A percentile compares a stretch with the other conserved stretches of the same genome.
phyloP scores from a whole-genome alignment of 2,329 filamentous ascomycete species.

The Aspergillus brunneoviolaceus region DNA sequence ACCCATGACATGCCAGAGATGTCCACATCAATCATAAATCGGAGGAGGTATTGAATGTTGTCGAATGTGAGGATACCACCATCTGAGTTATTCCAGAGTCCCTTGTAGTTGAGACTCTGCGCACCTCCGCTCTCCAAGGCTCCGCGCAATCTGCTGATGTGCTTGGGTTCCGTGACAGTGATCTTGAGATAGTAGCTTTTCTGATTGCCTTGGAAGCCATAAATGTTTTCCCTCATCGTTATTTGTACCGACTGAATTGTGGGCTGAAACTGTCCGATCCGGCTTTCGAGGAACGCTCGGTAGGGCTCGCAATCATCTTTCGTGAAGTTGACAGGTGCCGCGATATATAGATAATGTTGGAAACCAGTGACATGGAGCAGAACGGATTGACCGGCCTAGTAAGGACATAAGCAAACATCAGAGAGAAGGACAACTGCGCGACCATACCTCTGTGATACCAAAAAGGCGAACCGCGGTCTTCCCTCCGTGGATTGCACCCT shows the following conservation, averaged over 20 bases:
- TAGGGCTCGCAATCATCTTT: slow-evolving; percentile 75
- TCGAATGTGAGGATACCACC: slow-evolving; percentile 86
- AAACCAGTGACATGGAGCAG: slow-evolving; percentile 95
- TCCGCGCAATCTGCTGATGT: slow-evolving; percentile 72
- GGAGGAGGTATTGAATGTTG: slow-evolving; percentile 88
- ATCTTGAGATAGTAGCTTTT: slow-evolving; percentile 93
- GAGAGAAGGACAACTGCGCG: slow-evolving; percentile 9
- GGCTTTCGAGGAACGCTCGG: slow-evolving; percentile 75
- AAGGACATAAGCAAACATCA: slow-evolving; percentile 11
- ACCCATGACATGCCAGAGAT: slow-evolving; percentile 98
- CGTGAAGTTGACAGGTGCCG: slow-evolving; percentile 79
- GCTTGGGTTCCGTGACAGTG: slow-evolving; percentile 84
- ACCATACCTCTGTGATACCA: slow-evolving; percentile 74
- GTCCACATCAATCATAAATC: slow-evolving; percentile 97
- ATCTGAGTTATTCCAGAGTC: slow-evolving; percentile 73
- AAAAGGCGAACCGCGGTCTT: slow-evolving; percentile 84
- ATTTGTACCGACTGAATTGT: slow-evolving; percentile 79
- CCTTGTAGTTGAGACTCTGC: slow-evolving; percentile 77
- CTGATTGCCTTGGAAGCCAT: slow-evolving; percentile 89
- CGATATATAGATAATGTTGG: slow-evolving; percentile 92
- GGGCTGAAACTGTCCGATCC: slow-evolving; percentile 70
- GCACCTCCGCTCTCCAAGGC: slow-evolving; percentile 67
- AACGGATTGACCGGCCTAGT: slow-evolving; percentile 75
- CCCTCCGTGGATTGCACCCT: slow-evolving; percentile 77
- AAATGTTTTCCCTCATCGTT: slow-evolving; percentile 84